Evolutionary conservation across 1,284 basidiomycete genomes (phyloP).

Genomic region (Moesziomyces antarcticus): DNA sequence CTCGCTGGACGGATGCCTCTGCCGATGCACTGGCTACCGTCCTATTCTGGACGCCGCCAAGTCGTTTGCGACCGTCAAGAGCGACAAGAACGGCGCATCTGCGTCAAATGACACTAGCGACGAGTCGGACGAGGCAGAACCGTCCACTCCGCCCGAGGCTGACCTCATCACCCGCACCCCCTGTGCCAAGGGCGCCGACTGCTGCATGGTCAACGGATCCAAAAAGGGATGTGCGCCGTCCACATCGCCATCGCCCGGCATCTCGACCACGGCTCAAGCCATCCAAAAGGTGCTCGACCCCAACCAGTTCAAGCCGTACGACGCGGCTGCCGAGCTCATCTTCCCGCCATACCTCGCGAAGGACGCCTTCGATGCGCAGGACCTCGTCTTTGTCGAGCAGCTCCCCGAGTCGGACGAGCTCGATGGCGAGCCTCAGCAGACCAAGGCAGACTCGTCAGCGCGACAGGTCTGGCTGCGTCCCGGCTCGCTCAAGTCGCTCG

Average conservation of each 20-base stretch:
- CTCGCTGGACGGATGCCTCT: constrained; percentile 68
- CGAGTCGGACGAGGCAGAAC: constrained; percentile 39
- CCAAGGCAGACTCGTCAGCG: constrained; percentile 6
- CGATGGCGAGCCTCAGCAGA: constrained; percentile 14
- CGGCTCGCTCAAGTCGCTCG: constrained; percentile 50
- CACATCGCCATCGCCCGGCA: constrained; percentile 9
- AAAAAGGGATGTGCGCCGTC: constrained; percentile 28
- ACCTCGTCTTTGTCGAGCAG: constrained; percentile 57
- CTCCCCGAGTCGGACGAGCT: constrained; percentile 29
- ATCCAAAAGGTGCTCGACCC: constrained; percentile 41
- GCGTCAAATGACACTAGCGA: constrained; percentile 26
- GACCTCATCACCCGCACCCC: constrained; percentile 42
- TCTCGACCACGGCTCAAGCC: constrained; percentile 39
- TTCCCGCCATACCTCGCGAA: constrained; percentile 66
- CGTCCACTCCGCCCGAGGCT: constrained; percentile 41
- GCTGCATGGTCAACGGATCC: constrained; percentile 52
- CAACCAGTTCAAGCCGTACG: constrained; percentile 58
- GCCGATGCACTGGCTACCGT: constrained; percentile 63
- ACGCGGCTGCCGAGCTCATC: constrained; percentile 66
- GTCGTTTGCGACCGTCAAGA: constrained; percentile 54
- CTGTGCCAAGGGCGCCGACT: constrained; percentile 53
- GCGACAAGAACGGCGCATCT: constrained; percentile 9
- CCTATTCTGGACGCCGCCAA: constrained; percentile 62
- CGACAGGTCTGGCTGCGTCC: constrained; percentile 59
- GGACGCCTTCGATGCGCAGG: constrained; percentile 51